Percentiles rank a stretch among this genome's conserved stretches.
Evolutionary conservation across 495 filamentous ascomycete species (phyloP).

Genomic region (Penicillium lividum): DNA sequence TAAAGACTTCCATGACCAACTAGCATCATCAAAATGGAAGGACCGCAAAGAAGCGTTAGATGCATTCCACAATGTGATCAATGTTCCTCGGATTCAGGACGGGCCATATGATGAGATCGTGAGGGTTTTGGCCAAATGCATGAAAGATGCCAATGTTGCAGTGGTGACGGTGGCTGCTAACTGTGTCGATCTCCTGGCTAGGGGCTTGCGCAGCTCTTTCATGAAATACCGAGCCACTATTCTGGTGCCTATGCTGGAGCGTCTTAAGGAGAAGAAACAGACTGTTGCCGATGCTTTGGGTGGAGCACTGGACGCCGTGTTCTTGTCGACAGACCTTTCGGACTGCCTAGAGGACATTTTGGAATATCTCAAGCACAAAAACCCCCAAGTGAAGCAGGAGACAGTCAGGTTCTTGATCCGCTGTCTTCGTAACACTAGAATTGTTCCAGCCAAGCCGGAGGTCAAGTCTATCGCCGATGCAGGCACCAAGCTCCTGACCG

Average conservation of each 20-base stretch:
- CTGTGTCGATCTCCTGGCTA: slow-evolving; percentile 89
- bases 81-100: slow-evolving; percentile 91
- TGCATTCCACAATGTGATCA: slow-evolving; percentile 70
- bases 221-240: slow-evolving; percentile 76
- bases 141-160: slow-evolving; percentile 98
- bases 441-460: slow-evolving; percentile 80
- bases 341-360: slow-evolving; percentile 89
- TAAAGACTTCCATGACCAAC: slow-evolving; percentile 74
- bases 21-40: slow-evolving; percentile 95
- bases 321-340: slow-evolving; percentile 70
- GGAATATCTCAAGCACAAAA: slow-evolving; percentile 87
- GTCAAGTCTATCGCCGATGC: slow-evolving; percentile 82
- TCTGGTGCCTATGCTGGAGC: slow-evolving; percentile 86
- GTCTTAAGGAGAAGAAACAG: slow-evolving; percentile 95
- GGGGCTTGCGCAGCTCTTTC: slow-evolving; percentile 78
- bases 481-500: slow-evolving; percentile 83
- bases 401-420: slow-evolving; percentile 88
- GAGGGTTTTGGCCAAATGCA: slow-evolving; percentile 81
- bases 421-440: slow-evolving; percentile 79
- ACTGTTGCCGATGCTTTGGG: slow-evolving; percentile 84
- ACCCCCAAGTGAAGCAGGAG: slow-evolving; percentile 94
- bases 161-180: slow-evolving; percentile 93
- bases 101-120: slow-evolving; percentile 83
- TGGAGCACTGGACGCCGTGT: slow-evolving; percentile 84
- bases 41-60: slow-evolving; percentile 95